Conservation (phyloP, 257 asterid genomes). For the Craterostigma plantagineum region DNA sequence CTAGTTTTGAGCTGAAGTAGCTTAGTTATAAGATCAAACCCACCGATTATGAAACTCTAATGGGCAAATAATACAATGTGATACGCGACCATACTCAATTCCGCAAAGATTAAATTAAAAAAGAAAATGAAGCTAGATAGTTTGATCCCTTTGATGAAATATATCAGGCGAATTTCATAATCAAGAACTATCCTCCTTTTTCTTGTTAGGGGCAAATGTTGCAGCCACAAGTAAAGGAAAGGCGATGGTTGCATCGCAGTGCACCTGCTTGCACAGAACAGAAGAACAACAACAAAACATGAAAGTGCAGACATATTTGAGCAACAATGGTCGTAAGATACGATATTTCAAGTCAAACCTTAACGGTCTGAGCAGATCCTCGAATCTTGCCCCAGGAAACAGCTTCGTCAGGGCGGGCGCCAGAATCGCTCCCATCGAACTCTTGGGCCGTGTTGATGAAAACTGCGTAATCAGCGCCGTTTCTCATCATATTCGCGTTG, state of each 20-base stretch:
- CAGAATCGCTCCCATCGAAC: conserved; percentile 95
- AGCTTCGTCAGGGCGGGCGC: conserved; percentile 96
- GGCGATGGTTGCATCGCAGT: conserved; percentile 86
- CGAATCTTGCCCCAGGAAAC: conserved; percentile 97
- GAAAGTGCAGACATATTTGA: too few species aligned
- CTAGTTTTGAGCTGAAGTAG: too few species aligned
- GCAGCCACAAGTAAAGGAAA: conserved; percentile 79
- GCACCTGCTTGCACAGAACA: conserved; percentile 41
- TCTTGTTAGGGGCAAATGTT: conserved; percentile 49
- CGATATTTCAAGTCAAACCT: too few species aligned
- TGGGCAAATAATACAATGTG: too few species aligned
- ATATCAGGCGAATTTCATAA: neutral
- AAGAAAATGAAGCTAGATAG: too few species aligned
- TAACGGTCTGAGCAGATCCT: conserved; percentile 77
- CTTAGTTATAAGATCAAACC: too few species aligned
- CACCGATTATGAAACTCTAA: too few species aligned
- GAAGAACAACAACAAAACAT: neutral
- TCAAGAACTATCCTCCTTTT: conserved; percentile 13
- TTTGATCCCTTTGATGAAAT: too few species aligned
- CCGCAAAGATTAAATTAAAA: too few species aligned
- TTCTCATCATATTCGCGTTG: conserved; percentile 95
- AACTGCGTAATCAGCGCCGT: conserved; percentile 86
- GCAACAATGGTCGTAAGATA: neutral
- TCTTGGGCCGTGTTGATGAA: conserved; percentile 88
- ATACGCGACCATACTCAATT: too few species aligned